Evolutionary conservation across 1,139 yeast species (phyloP), one percentile per base, ranked within the genome.

Genomic region (Entelexis paramagnoliae): DNA sequence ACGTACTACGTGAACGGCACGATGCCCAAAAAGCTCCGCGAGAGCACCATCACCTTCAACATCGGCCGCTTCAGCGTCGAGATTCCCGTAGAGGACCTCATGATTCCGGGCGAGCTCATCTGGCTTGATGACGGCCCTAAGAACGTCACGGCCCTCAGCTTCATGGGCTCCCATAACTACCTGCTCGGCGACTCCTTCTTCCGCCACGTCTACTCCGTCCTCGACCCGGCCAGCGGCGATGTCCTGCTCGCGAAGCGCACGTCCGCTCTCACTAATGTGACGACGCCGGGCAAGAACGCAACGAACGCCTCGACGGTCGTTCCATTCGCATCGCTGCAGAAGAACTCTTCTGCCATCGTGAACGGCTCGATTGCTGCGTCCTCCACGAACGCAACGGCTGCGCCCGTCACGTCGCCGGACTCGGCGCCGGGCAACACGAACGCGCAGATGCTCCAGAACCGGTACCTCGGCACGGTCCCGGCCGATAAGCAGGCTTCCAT

Each of bases 171-270:
- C 11, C 57, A 60, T 24, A 49, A 57, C 44, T 62, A 62, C 48
- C 71, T 77, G 19, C 65, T 85, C 16, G 95, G 95, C 43, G 95
- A 84, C 64, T 77, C 79, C 39, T 79, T 86, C 66, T 70, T 86
- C 64, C 74, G 83, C 59, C 72, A 75, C 56, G 84, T 81, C 13
- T 85, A 86, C 64, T 74, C 80, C 44, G 91, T 84, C 39, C 83
- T 78, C 58, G 88, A 86, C 66, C 70, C 84, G 10, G 40, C 52
- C 17, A 51, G 29, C 28, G 48, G 49, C 19, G 55, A 53, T 17
- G 54, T 55, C 22, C 19, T 52, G 7, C 36, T 55, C 3, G 49
- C 48, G 22, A 28, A 39, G 43, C 56, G 58, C 39, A 48, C 48
- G 32, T 14, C 38, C 9, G 36, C 35, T 13, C 19, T 17, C 35